Evolutionary conservation across 306 rosid genomes (phyloP), one percentile per base, ranked within the genome.

Genomic region (Corylus heterophylla): DNA sequence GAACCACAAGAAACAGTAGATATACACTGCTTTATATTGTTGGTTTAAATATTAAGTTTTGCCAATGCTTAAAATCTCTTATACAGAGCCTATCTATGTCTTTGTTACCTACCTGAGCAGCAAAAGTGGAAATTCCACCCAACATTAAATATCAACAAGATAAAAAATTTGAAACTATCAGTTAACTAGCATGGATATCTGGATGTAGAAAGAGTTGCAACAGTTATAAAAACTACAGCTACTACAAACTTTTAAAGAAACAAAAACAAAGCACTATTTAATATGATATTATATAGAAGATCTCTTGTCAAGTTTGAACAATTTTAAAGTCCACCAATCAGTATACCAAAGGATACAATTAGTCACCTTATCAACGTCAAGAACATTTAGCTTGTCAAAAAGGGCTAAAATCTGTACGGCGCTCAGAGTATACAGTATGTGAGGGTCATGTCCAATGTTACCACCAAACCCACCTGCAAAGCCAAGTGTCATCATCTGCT

Each of bases 371-470:
- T 92, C 95, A 7, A 77, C 83, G 71, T 92, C 94, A 74, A 92
- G 66, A 85, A 81, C 81, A 73, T 84, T 82, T 73, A 92, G 77
- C 83, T 89, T 91, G 86, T 92, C 82, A 82, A 89, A 91, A 66
- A 89, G 91, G 63, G 90, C 93, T 83, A 94, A 89, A 86, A 90
- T 90, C 86, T 94, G 97, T 61, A 94, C 93, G 5, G 95, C 93
- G 67, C 97, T 94, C 12, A 92, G 88, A 18, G 98, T 93, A 83
- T 92, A 90, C 64, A 88, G 79, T 62, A 93, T 62, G 71, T 93
- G 97, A 0, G 98, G 98, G 56, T 90, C 96, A 76, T 95, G 99
- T 50, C 92, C 97, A 81, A 93, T 50, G 68, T 95, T 93, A 84
- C 98, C 98, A 22, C 86, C 88, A 85, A 95, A 95, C 51, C 97